Percentiles rank a stretch among this genome's conserved stretches.
phyloP scores from a whole-genome alignment of 2,329 filamentous ascomycete genomes.

The Endocalyx cinctus region DNA sequence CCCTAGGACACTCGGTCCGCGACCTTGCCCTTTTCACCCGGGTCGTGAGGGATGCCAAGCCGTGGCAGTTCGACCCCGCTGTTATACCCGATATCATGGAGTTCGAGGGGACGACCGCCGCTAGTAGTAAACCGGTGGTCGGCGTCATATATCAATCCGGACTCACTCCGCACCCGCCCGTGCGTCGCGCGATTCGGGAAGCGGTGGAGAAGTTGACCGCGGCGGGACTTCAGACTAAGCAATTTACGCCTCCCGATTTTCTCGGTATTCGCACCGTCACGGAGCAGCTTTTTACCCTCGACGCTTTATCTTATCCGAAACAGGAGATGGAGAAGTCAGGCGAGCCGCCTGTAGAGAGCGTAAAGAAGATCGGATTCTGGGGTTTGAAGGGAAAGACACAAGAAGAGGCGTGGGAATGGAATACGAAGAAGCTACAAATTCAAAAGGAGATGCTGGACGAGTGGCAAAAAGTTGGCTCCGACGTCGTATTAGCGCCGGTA shows the following conservation, averaged over 20 bases:
- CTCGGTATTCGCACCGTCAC: slow-evolving; percentile 24
- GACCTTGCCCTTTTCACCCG: slow-evolving; percentile 19
- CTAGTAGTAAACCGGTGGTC: slow-evolving; percentile 21
- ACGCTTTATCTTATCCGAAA: slow-evolving; percentile 30
- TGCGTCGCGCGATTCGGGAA: slow-evolving; percentile 22
- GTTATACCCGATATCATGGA: slow-evolving; percentile 19
- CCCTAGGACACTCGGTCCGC: slow-evolving; percentile 21
- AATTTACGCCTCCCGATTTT: slow-evolving; percentile 27
- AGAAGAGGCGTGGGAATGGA: slow-evolving; percentile 30
- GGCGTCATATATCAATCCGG: slow-evolving; percentile 24
- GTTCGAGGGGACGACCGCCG: slow-evolving; percentile 3
- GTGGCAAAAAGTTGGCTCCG: slow-evolving; percentile 27
- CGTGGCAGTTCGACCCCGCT: slow-evolving; percentile 20
- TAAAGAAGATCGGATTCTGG: slow-evolving; percentile 30
- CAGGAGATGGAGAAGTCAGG: slow-evolving; percentile 24
- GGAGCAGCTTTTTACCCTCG: slow-evolving; percentile 29
- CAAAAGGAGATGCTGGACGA: slow-evolving; percentile 31
- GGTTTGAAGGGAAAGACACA: slow-evolving; percentile 24
- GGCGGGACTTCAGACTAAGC: slow-evolving; percentile 24
- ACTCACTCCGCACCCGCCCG: slow-evolving; percentile 25
- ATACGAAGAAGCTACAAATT: slow-evolving; percentile 25
- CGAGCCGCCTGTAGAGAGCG: slow-evolving; percentile 28
- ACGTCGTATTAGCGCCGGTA: slow-evolving; percentile 23
- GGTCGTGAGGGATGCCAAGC: slow-evolving; percentile 17
- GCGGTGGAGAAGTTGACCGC: slow-evolving; percentile 20